Conservation (phyloP, 345 rosid genomes). For the Eucalyptus pumila region DNA sequence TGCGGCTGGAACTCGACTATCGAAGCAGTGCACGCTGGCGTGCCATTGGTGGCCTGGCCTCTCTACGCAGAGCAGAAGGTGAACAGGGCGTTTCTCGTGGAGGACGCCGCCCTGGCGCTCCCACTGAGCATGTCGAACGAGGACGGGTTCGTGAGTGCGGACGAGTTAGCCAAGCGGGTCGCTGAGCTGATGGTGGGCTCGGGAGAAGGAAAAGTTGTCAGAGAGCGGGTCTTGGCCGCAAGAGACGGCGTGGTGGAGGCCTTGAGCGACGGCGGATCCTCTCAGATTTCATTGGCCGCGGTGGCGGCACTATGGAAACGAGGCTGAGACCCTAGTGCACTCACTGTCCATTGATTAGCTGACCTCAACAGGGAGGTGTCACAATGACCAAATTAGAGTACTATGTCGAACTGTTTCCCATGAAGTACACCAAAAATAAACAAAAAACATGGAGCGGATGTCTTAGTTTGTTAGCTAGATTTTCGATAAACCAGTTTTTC, state of each 20-base stretch:
- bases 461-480: not conserved
- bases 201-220: not conserved
- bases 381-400: not conserved
- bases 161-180: not conserved
- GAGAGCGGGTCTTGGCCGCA: not conserved
- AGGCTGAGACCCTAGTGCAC: not conserved
- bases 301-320: not conserved
- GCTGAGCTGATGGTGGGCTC: not conserved
- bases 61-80: not conserved
- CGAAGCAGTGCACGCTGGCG: not conserved
- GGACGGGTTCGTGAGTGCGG: not conserved
- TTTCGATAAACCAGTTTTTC: not conserved
- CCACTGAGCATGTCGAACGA: not conserved
- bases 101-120: not conserved
- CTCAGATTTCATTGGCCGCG: not conserved
- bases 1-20: not conserved
- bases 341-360: not conserved
- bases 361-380: not conserved
- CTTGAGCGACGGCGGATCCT: not conserved
- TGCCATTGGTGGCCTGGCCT: not conserved
- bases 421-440: not conserved
- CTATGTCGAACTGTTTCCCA: not conserved
- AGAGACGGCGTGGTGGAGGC: not conserved
- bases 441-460: not conserved
- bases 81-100: not conserved